Percentiles rank a stretch among this genome's conserved stretches.
Evolutionary conservation across 208 protist genomes (phyloP).

Genomic region (Angomonas ambiguus): DNA sequence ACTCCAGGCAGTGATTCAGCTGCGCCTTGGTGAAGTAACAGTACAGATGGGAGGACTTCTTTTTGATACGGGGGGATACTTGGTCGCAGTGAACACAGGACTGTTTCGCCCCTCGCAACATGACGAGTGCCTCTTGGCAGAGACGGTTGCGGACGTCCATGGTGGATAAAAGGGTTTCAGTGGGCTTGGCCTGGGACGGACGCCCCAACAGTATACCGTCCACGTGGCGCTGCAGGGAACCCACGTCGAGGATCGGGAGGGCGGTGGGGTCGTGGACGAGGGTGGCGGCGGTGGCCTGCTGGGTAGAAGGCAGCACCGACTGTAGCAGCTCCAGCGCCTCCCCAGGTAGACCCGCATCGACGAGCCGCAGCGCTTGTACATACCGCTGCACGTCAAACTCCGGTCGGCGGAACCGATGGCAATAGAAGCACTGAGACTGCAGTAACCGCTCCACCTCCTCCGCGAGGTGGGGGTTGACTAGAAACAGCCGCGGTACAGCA

Average conservation of each 20-base stretch:
- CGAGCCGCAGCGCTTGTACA: conserved; percentile 62
- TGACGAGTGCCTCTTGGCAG: conserved; percentile 58
- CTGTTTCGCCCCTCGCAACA: conserved; percentile 49
- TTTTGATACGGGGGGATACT: conserved; percentile 70
- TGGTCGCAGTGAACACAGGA: conserved; percentile 74
- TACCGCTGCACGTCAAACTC: conserved; percentile 83
- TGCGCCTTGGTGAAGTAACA: conserved; percentile 75
- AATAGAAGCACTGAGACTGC: conserved; percentile 86
- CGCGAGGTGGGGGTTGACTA: conserved; percentile 80
- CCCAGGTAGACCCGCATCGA: conserved; percentile 65
- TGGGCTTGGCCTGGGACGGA: neutral
- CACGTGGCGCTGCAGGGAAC: conserved; percentile 52
- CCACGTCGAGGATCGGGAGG: conserved; percentile 60
- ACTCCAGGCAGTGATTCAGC: conserved; percentile 47
- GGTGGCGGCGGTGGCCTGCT: conserved; percentile 39
- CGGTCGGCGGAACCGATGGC: conserved; percentile 68
- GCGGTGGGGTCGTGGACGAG: conserved; percentile 60
- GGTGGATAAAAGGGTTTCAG: conserved; percentile 22
- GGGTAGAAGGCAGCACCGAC: conserved; percentile 51
- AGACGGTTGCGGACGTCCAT: conserved; percentile 74
- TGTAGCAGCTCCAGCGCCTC: conserved; percentile 82
- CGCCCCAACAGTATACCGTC: conserved; percentile 34
- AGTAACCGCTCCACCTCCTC: conserved; percentile 74
- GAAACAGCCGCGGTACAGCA: conserved; percentile 33
- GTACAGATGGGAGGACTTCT: conserved; percentile 79